Evolutionary conservation across 1,139 yeast species (phyloP), one percentile per base, ranked within the genome.

Genomic region (Candida gigantensis): DNA sequence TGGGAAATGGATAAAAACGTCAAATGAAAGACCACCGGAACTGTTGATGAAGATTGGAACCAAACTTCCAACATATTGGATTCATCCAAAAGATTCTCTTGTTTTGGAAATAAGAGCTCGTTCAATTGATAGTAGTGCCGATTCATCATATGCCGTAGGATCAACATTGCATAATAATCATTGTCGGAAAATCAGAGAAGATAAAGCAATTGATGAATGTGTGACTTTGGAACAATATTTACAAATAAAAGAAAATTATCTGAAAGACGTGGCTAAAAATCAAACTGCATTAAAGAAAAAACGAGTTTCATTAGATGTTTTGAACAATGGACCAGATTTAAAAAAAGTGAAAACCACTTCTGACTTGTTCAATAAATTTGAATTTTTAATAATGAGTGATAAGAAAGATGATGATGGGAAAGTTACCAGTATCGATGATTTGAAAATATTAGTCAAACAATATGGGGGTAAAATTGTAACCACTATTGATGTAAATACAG

Each of bases 91-190:
- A 24, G 78, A 86, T 30, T 84, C 95, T 1, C 52, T 89, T 1
- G 94, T 90, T 0, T 55, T 92, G n/a, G 95, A 89, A 53, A 78
- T 90, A 7, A 87, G 85, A 53, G 95, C 96, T 0, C 67, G 96
- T 27, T 81, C 90, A 5, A 70, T 88, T 10, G 81, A 80, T 46
- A 63, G 65, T 46, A 57, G 75, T 38, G 53, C 71, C 25, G 70
- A 65, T 13, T 58, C 54, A 13, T 68, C 72, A 3, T 89, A 79
- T 51, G 80, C 81, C 1, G 78, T 81, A 0, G 84, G 81, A 0
- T 69, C 83, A 4, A 86, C 96, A 0, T 64, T 92, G 17, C 77
- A 88, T 45, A 84, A 85, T 48, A 85, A 92, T 0, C 81, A 88
- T 54, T 84, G 90, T 52, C 68, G 84, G 32, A 52, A 73, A 6